These are phyloP conservation scores for Nicotiana otophora DNA, from an alignment of 257 asterid species.

Conservation along the genomic window DNA sequence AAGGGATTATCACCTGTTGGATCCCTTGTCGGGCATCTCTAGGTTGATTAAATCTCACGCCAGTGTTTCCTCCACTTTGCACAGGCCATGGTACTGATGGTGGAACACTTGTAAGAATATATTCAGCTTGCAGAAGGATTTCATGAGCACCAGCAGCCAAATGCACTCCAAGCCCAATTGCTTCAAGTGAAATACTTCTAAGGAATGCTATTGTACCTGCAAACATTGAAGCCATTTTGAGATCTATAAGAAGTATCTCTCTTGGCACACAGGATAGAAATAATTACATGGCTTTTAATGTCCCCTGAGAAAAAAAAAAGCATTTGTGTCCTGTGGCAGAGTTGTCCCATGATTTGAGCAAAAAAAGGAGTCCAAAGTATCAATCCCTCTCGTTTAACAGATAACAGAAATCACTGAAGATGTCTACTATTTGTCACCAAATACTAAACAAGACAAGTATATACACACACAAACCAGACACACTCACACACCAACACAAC, in stretches of 20 bases:
- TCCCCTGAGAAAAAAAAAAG: neutral
- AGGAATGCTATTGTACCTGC: slow-evolving; percentile 88
- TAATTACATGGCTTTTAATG: neutral
- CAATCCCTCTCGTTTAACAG: neutral
- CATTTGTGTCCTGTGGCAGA: slow-evolving; percentile 2
- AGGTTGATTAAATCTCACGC: slow-evolving; percentile 88
- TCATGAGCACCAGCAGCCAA: slow-evolving; percentile 95
- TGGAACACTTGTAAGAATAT: slow-evolving; percentile 73
- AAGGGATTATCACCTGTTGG: slow-evolving; percentile 58
- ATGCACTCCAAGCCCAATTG: slow-evolving; percentile 94
- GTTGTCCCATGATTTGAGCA: neutral
- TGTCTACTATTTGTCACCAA: neutral
- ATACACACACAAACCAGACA: neutral
- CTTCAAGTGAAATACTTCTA: slow-evolving; percentile 90
- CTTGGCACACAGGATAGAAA: neutral
- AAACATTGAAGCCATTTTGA: neutral
- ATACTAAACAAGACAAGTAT: neutral
- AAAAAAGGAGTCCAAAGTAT: neutral
- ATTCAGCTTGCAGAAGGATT: slow-evolving; percentile 87
- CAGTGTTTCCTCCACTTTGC: slow-evolving; percentile 44
- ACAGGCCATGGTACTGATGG: slow-evolving; percentile 69
- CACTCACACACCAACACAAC: neutral
- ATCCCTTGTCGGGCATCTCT: slow-evolving; percentile 87
- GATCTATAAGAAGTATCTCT: neutral
- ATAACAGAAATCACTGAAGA: neutral